Evolutionary conservation across 225 moss, liverwort and hornwort genomes (phyloP).

Genomic region (Ulota crispa): DNA sequence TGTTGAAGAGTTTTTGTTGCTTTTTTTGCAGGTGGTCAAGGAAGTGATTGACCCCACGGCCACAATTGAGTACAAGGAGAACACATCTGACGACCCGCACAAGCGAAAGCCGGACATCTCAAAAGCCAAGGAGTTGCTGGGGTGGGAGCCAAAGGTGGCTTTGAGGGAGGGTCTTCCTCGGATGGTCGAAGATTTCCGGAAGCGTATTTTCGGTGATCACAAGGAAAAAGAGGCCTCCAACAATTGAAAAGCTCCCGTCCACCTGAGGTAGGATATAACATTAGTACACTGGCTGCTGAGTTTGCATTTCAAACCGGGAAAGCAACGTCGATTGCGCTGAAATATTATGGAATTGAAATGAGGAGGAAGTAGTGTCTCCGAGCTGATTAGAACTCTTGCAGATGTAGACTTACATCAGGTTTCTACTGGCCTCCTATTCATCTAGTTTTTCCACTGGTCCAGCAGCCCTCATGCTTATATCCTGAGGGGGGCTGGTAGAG

Average conservation of each 20-base stretch:
- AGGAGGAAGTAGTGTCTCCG: background rate
- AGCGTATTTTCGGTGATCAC: constrained; percentile 50
- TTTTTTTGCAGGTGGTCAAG: constrained; percentile 57
- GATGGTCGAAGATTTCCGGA: constrained; percentile 56
- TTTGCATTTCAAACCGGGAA: background rate
- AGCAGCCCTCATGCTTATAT: background rate
- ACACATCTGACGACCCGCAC: constrained; percentile 77
- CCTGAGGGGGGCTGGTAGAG: background rate
- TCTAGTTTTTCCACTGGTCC: background rate
- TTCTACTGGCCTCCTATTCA: background rate
- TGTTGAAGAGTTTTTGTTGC: background rate
- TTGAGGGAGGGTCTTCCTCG: constrained; percentile 45
- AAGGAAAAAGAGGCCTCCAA: constrained; percentile 17
- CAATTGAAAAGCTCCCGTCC: background rate
- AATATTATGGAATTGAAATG: background rate
- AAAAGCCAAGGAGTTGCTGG: constrained; percentile 55
- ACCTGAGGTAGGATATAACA: background rate
- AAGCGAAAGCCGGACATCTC: constrained; percentile 74
- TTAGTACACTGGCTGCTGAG: background rate
- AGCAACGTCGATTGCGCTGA: background rate
- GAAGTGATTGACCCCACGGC: constrained; percentile 65
- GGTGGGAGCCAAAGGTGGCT: constrained; percentile 50
- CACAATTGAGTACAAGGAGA: constrained; percentile 53
- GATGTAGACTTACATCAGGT: background rate
- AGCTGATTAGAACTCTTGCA: background rate